Conservation (phyloP, 2,329 filamentous ascomycete genomes). For the Ceratocystis cubensis region DNA sequence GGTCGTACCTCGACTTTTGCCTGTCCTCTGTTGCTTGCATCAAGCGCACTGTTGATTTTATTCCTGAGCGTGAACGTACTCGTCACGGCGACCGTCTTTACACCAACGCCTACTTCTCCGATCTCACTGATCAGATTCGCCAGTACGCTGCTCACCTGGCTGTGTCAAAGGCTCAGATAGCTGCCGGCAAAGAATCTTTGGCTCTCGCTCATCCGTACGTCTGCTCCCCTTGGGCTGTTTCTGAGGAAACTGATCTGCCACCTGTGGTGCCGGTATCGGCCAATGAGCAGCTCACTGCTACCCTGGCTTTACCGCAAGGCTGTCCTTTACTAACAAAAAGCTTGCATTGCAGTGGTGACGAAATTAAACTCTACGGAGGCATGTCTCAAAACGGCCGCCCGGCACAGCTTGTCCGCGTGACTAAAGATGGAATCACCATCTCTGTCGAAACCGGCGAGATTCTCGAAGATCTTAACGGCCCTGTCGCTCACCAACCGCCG, state of each 20-base stretch:
- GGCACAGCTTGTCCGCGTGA: constrained; percentile 70
- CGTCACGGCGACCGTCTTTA: constrained; percentile 79
- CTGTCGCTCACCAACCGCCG: constrained; percentile 32
- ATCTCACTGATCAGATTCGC: constrained; percentile 85
- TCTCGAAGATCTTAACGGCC: constrained; percentile 38
- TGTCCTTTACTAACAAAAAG: constrained; percentile 25
- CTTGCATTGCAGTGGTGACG: constrained; percentile 38
- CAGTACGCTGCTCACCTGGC: constrained; percentile 78
- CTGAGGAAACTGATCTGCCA: constrained; percentile 22
- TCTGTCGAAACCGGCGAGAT: constrained; percentile 60
- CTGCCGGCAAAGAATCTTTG: constrained; percentile 47
- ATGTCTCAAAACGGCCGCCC: constrained; percentile 69
- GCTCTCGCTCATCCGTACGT: constrained; percentile 38
- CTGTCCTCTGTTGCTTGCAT: constrained; percentile 81
- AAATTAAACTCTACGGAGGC: constrained; percentile 70
- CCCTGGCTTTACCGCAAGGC: not conserved
- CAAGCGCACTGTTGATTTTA: constrained; percentile 73
- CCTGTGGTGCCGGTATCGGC: not conserved
- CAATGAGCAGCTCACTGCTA: not conserved
- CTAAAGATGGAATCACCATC: constrained; percentile 65
- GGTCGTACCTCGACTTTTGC: constrained; percentile 73
- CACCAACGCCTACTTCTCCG: constrained; percentile 92
- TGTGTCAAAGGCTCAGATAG: constrained; percentile 43
- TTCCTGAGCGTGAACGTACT: constrained; percentile 76
- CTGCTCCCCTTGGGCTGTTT: constrained; percentile 25